A percentile compares a stretch with the other conserved stretches of the same genome.
Conservation (phyloP, 2,329 filamentous ascomycete genomes). For the Graphilbum sp. region DNA sequence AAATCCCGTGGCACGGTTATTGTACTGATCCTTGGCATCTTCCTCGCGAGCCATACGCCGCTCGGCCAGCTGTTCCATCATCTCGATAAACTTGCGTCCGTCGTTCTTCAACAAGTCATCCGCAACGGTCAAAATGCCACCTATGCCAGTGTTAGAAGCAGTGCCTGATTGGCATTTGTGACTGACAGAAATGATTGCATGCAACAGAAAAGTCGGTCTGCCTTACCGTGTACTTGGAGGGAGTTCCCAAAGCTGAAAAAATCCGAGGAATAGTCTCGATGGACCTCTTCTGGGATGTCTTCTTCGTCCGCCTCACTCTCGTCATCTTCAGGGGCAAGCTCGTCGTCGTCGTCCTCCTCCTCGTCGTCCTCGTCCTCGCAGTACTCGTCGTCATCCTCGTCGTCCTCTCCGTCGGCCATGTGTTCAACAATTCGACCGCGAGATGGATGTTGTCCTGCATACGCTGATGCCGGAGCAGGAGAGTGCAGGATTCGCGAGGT, state of each 20-base stretch:
- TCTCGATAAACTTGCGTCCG: conserved; percentile 98
- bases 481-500: conserved; percentile 37
- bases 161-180: too few species aligned
- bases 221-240: conserved; percentile 73
- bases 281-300: conserved; percentile 39
- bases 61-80: conserved; percentile 99
- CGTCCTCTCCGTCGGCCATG: conserved; percentile 37
- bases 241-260: conserved; percentile 98
- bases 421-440: conserved; percentile 59
- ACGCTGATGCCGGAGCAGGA: conserved; percentile 39
- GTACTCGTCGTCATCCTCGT: conserved; percentile 33
- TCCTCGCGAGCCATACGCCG: conserved; percentile 94
- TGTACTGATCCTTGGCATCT: conserved; percentile 55
- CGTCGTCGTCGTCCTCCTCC: conserved; percentile 34
- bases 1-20: conserved; percentile 37
- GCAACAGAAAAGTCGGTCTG: too few species aligned
- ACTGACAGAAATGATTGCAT: too few species aligned
- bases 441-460: conserved; percentile 51
- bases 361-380: conserved; percentile 30
- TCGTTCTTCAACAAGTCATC: conserved; percentile 98
- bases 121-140: conserved; percentile 95
- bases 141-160: conserved; percentile 25
- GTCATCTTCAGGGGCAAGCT: conserved; percentile 31
- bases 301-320: conserved; percentile 53
- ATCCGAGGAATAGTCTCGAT: conserved; percentile 56